Conservation (phyloP, 345 rosid species). For the Bruguiera parviflora region DNA sequence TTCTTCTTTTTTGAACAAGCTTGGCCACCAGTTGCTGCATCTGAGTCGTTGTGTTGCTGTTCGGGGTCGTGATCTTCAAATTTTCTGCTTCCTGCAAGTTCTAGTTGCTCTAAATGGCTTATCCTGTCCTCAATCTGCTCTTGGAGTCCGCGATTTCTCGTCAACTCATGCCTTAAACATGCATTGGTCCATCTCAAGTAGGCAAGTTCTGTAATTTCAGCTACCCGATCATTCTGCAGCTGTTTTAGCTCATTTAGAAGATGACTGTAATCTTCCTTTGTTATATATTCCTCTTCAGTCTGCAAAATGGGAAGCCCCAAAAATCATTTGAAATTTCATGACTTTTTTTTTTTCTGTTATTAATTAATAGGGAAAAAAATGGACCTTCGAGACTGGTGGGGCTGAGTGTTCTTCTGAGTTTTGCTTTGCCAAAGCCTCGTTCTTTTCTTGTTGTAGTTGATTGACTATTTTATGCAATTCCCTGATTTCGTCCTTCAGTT, state of each 20-base stretch:
- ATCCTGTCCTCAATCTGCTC: constrained; percentile 25
- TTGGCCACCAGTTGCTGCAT: constrained; percentile 12
- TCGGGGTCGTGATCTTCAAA: constrained; percentile 20
- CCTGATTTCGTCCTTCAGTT: constrained; percentile 40
- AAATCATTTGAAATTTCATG: neutral
- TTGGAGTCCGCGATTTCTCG: constrained; percentile 28
- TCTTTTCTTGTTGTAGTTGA: constrained; percentile 42
- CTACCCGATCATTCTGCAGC: constrained; percentile 37
- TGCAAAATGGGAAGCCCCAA: constrained; percentile 20
- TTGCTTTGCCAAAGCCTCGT: constrained; percentile 27
- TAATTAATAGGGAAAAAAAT: neutral
- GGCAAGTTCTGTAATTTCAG: constrained; percentile 48
- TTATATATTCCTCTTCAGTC: constrained; percentile 25
- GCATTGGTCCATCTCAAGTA: constrained; percentile 70
- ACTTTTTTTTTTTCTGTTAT: too few relatives aligned
- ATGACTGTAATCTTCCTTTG: constrained; percentile 39
- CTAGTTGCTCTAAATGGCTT: constrained; percentile 22
- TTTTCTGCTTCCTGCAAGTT: constrained; percentile 22
- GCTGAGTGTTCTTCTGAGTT: constrained; percentile 25
- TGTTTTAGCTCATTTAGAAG: constrained; percentile 44
- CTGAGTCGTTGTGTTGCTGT: constrained; percentile 1
- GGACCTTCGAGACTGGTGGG: constrained; percentile 41
- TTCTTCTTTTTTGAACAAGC: constrained; percentile 37
- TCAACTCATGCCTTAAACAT: constrained; percentile 63
- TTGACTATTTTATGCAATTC: constrained; percentile 24